These are phyloP conservation scores for Tetrahymena elliotti DNA, from an alignment of 73 alveolate species.

Conservation along the genomic window DNA sequence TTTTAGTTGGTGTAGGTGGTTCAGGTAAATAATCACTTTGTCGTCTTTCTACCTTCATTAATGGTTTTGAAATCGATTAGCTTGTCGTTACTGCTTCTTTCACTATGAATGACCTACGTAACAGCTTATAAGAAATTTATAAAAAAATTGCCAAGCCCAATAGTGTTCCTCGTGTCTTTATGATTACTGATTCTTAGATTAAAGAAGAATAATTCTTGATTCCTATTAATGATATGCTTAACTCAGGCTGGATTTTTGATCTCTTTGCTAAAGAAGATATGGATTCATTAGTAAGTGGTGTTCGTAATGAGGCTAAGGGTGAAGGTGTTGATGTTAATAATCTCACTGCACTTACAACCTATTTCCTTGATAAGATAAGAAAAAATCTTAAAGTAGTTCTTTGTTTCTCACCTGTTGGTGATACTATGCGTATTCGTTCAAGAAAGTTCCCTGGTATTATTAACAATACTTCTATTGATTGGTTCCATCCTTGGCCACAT, in stretches of 20 bases:
- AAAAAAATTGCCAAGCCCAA: slow-evolving; percentile 95
- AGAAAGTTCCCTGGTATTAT: slow-evolving; percentile 99
- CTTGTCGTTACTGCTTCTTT: slow-evolving; percentile 93
- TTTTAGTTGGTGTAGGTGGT: slow-evolving; percentile 99
- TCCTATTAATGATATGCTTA: slow-evolving; percentile 96
- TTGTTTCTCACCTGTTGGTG: slow-evolving; percentile 99
- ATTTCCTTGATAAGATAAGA: slow-evolving; percentile 73
- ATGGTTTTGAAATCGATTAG: slow-evolving; percentile 87
- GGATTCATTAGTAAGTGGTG: slow-evolving; percentile 81
- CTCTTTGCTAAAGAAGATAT: slow-evolving; percentile 92
- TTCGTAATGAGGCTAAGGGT: slow-evolving; percentile 92
- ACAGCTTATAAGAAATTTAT: slow-evolving; percentile 85
- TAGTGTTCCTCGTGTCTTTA: slow-evolving; percentile 86
- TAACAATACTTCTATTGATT: slow-evolving; percentile 96
- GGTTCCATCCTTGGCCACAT: slow-evolving; percentile 99
- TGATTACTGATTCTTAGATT: slow-evolving; percentile 96
- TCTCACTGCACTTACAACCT: slow-evolving; percentile 58
- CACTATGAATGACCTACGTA: slow-evolving; percentile 74
- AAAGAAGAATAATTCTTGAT: slow-evolving; percentile 96
- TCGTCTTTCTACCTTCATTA: slow-evolving; percentile 92
- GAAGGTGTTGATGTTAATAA: slow-evolving; percentile 68
- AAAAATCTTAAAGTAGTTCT: slow-evolving; percentile 81
- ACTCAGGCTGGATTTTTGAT: slow-evolving; percentile 95
- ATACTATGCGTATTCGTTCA: slow-evolving; percentile 97
- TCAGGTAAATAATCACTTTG: slow-evolving; percentile 98